phyloP scores from a whole-genome alignment of 2,329 filamentous ascomycete species.

The Nigrograna mackinnonii region DNA sequence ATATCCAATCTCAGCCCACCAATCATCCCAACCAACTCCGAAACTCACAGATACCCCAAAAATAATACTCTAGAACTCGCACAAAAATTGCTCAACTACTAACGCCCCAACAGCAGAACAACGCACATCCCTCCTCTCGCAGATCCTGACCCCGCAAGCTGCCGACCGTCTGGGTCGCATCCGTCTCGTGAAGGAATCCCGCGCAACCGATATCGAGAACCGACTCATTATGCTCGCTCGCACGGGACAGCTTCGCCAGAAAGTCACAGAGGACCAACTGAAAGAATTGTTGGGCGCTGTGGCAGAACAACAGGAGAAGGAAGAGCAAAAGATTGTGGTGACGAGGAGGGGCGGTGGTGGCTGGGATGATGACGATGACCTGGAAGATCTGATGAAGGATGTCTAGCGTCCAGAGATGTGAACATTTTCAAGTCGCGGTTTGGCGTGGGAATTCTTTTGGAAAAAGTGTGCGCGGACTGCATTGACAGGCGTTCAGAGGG shows the following conservation, averaged over 20 bases:
- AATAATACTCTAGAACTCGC: background rate
- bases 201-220: conserved; percentile 90
- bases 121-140: conserved; percentile 76
- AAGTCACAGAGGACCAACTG: conserved; percentile 90
- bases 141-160: conserved; percentile 94
- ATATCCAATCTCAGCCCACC: background rate
- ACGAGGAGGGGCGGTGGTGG: conserved; percentile 75
- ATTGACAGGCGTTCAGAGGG: no score
- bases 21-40: conserved; percentile 4
- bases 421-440: no score
- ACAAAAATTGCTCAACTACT: no score
- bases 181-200: conserved; percentile 90
- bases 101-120: conserved; percentile 57
- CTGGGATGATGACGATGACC: conserved; percentile 81
- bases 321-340: conserved; percentile 77
- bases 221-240: conserved; percentile 89
- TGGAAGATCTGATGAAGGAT: conserved; percentile 55
- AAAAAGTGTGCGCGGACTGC: no score
- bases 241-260: conserved; percentile 80
- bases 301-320: conserved; percentile 70
- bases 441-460: no score
- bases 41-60: conserved; percentile 3
- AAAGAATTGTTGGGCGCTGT: conserved; percentile 89
- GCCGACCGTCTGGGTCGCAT: conserved; percentile 93
- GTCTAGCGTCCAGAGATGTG: no score